Evolutionary conservation across 352 stramenopile species (phyloP), one percentile per base, ranked within the genome.

Genomic region (Phytophthora lateralis): DNA sequence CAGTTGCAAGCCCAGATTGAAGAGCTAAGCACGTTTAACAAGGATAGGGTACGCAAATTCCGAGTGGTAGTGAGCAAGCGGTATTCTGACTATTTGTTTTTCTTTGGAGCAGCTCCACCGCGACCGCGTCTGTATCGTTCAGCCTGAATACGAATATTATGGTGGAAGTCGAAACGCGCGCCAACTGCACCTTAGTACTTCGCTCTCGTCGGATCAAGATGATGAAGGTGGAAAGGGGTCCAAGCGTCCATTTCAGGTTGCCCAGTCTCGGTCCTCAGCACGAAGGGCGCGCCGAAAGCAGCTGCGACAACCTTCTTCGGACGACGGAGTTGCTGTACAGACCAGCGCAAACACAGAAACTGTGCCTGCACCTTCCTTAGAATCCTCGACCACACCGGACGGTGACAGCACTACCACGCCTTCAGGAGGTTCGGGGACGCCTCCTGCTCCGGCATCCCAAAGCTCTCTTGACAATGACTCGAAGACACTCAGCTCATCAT

Each of bases 1-100:
- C 88, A 96, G 55, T 72, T 99, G 7, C 96, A 98, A 64, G 75
- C 78, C n/a, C 75, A 97, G 57, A 97, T 98, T 56, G 93, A 98
- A 57, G 78, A 85, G 37, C 60, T 89, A 21, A 93, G 83, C 63
- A 91, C 74, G 12, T 85, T 79, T 49, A 95, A 95, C 66, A 92
- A 90, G 45, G 82, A 92, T 55, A 81, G 80, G 64, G 85, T 92
- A 63, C 17, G 70, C 47, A 11, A 34, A 12, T 41, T 41, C 14
- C 14, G 35, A 41, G 35, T 41, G 35, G 35, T 18, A 41, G 30
- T 37, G 30, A 15, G 26, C 26, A 30, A 4, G 0, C 26, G 12
- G n/a, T 18, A 41, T 18, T 21, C 26, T 32, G 17, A 24, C 27
- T 65, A 55, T 34, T 32, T 49, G 20, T 29, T 1, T 4, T 43